Percentiles rank a stretch among this genome's conserved stretches.
Evolutionary conservation across 306 rosid genomes (phyloP).

Genomic region (Crataegus laevigata): DNA sequence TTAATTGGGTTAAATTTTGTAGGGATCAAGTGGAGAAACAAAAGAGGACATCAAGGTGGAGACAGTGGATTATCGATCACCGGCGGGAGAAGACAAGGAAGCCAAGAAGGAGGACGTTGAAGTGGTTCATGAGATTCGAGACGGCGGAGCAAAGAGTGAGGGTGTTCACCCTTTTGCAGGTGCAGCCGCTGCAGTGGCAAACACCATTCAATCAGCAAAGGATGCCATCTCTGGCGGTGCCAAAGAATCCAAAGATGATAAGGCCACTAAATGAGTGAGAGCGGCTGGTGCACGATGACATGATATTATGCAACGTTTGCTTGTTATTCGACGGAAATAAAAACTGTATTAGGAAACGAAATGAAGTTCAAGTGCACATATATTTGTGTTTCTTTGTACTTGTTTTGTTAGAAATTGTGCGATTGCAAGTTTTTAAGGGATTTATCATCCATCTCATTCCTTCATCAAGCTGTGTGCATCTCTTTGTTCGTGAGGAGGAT

Average conservation of each 20-base stretch:
- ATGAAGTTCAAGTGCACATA: neutral
- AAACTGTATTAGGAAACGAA: neutral
- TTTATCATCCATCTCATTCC: too few species aligned
- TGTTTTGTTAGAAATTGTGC: neutral
- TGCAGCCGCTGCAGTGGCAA: slow-evolving; percentile 14
- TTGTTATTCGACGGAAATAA: neutral
- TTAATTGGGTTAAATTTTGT: neutral
- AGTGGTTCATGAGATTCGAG: neutral
- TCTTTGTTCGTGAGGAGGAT: too few species aligned
- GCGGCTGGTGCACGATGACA: neutral
- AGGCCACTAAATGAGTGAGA: slow-evolving; percentile 1
- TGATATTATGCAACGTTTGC: neutral
- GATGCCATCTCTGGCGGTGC: slow-evolving; percentile 21
- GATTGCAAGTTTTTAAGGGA: too few species aligned
- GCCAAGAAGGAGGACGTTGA: neutral
- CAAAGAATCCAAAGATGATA: slow-evolving; percentile 1
- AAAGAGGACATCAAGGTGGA: neutral
- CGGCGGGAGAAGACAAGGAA: neutral
- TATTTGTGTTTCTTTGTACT: neutral
- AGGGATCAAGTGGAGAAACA: neutral
- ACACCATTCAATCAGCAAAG: slow-evolving; percentile 15
- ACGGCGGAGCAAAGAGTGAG: neutral
- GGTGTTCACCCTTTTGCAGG: neutral
- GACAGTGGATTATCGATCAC: neutral
- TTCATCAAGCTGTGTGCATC: too few species aligned